Conservation (phyloP, 75 land plant species). For the Picea sitchensis region DNA sequence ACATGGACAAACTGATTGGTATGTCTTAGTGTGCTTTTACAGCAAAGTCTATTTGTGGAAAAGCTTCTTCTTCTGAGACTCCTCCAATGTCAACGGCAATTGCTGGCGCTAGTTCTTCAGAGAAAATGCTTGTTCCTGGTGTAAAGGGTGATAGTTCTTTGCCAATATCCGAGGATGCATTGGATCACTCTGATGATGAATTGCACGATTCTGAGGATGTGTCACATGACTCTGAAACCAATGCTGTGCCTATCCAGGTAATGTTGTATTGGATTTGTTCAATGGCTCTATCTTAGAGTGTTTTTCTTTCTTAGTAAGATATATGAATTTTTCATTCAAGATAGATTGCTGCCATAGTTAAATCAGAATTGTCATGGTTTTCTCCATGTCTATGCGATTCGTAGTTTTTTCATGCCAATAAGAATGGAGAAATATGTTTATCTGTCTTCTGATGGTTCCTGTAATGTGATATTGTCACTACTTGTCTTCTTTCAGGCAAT, state of each 20-base stretch:
- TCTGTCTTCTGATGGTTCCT: neutral
- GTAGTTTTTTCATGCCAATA: neutral
- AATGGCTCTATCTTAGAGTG: neutral
- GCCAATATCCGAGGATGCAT: slow-evolving; percentile 18
- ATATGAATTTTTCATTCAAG: neutral
- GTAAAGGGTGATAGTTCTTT: slow-evolving; percentile 19
- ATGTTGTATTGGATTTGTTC: neutral
- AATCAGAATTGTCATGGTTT: neutral
- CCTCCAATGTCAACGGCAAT: slow-evolving; percentile 27
- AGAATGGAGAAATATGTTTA: neutral
- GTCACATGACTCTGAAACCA: neutral
- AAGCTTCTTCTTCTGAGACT: slow-evolving; percentile 29
- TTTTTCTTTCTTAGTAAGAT: neutral
- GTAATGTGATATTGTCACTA: neutral
- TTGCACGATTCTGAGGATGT: slow-evolving; percentile 7
- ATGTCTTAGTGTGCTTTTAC: neutral
- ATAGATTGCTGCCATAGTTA: neutral
- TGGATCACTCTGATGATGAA: slow-evolving; percentile 12
- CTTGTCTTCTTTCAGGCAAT: neutral
- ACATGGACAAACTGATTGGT: no score
- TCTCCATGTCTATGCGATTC: neutral
- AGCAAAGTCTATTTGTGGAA: neutral
- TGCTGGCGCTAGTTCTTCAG: slow-evolving; percentile 23
- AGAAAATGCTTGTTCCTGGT: slow-evolving; percentile 55
- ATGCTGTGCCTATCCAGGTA: neutral